phyloP scores from a whole-genome alignment of 768 basidiomycete species.

The Hirschioporus abietinus region DNA sequence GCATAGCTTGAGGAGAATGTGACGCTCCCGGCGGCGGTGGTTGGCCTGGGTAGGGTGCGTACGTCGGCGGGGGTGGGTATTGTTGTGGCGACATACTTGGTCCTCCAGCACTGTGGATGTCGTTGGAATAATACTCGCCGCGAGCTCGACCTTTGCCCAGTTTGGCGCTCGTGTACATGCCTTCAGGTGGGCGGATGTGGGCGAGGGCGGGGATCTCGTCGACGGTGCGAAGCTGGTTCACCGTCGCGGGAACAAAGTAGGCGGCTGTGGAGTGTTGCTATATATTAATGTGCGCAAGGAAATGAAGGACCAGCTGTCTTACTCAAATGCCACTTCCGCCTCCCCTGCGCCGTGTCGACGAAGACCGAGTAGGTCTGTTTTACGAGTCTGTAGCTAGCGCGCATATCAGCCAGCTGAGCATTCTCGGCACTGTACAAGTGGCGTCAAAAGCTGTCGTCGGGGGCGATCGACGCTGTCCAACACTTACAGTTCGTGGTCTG shows the following conservation, averaged over 20 bases:
- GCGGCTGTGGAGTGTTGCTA: conserved; percentile 44
- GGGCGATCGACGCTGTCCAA: conserved; percentile 24
- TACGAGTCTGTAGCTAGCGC: conserved; percentile 44
- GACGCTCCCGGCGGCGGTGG: neutral
- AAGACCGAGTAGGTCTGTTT: conserved; percentile 82
- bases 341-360: conserved; percentile 58
- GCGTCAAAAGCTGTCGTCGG: conserved; percentile 8
- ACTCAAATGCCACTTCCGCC: conserved; percentile 82
- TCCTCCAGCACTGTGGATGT: neutral
- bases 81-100: neutral
- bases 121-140: neutral
- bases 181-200: conserved; percentile 48
- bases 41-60: conserved; percentile 1
- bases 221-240: conserved; percentile 51
- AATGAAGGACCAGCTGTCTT: conserved; percentile 21
- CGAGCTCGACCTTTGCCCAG: conserved; percentile 36
- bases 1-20: neutral
- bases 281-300: neutral
- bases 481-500: conserved; percentile 37
- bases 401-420: neutral
- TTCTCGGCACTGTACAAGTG: neutral
- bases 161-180: conserved; percentile 63
- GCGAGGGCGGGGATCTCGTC: conserved; percentile 54
- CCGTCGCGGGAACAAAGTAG: conserved; percentile 65
- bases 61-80: neutral